Conservation (phyloP, 805 yeast species). For the Candida andamanensis region DNA sequence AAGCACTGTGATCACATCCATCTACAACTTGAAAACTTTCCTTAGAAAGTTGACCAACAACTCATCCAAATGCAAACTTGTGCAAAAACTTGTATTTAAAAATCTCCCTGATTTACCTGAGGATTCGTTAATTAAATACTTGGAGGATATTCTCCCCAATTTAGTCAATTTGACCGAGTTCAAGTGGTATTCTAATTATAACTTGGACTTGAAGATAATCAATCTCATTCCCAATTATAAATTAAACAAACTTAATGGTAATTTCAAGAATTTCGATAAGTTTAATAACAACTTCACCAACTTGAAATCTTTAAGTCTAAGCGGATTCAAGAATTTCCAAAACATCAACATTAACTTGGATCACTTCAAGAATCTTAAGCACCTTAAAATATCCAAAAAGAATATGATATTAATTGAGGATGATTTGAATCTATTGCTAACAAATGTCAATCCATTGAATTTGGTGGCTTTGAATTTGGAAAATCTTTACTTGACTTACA, state of each 20-base stretch:
- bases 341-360: constrained; percentile 11
- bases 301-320: constrained; percentile 11
- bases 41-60: constrained; percentile 14
- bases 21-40: constrained; percentile 15
- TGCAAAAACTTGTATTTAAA: constrained; percentile 12
- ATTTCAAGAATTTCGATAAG: constrained; percentile 14
- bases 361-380: constrained; percentile 10
- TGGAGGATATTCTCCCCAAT: constrained; percentile 14
- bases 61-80: constrained; percentile 9
- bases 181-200: constrained; percentile 16
- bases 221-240: constrained; percentile 10
- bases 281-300: constrained; percentile 7
- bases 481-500: constrained; percentile 8
- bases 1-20: constrained; percentile 9
- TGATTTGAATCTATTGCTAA: constrained; percentile 7
- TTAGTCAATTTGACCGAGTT: constrained; percentile 13
- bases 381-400: constrained; percentile 14
- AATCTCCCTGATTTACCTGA: constrained; percentile 23
- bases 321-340: constrained; percentile 12
- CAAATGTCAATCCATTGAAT: constrained; percentile 3
- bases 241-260: constrained; percentile 13
- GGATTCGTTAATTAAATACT: constrained; percentile 12
- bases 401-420: constrained; percentile 11
- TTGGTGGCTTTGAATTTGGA: constrained; percentile 9
- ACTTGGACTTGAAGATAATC: constrained; percentile 13